phyloP scores from a whole-genome alignment of 495 filamentous ascomycete genomes.

The Penicillium mononematosum region DNA sequence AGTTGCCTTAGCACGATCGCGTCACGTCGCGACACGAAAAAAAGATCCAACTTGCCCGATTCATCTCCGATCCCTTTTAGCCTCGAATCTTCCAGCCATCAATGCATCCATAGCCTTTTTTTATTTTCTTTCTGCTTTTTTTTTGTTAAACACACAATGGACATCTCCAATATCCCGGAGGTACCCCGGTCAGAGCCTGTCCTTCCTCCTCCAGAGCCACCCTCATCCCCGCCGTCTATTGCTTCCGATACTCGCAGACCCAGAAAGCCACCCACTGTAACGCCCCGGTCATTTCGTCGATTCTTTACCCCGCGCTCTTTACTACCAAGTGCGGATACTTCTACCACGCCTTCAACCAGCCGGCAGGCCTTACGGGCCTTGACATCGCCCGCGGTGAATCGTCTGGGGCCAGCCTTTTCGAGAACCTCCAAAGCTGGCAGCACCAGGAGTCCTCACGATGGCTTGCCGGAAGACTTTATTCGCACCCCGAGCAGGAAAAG shows the following conservation, averaged over 20 bases:
- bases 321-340: constrained; percentile 42
- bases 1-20: constrained; percentile 5
- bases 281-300: constrained; percentile 69
- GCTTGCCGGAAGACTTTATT: constrained; percentile 30
- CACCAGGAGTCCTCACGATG: constrained; percentile 28
- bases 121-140: constrained; percentile 12
- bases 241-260: constrained; percentile 46
- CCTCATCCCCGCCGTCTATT: constrained; percentile 49
- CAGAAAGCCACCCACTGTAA: constrained; percentile 57
- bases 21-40: constrained; percentile 17
- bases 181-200: constrained; percentile 46
- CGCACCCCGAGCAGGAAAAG: constrained; percentile 45
- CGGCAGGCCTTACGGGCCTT: constrained; percentile 70
- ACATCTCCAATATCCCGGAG: constrained; percentile 38
- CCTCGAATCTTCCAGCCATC: constrained; percentile 21
- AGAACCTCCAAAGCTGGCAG: constrained; percentile 39
- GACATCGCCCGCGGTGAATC: constrained; percentile 61
- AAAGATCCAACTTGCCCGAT: constrained; percentile 12
- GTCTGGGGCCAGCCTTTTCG: constrained; percentile 49
- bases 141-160: constrained; percentile 37
- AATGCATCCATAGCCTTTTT: constrained; percentile 16
- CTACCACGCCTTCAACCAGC: constrained; percentile 49
- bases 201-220: constrained; percentile 38
- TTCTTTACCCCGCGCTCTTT: constrained; percentile 77
- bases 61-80: constrained; percentile 26